These are phyloP conservation scores for Cordyceps pruinosa DNA, from an alignment of 2,329 filamentous ascomycete species.

Conservation along the genomic window DNA sequence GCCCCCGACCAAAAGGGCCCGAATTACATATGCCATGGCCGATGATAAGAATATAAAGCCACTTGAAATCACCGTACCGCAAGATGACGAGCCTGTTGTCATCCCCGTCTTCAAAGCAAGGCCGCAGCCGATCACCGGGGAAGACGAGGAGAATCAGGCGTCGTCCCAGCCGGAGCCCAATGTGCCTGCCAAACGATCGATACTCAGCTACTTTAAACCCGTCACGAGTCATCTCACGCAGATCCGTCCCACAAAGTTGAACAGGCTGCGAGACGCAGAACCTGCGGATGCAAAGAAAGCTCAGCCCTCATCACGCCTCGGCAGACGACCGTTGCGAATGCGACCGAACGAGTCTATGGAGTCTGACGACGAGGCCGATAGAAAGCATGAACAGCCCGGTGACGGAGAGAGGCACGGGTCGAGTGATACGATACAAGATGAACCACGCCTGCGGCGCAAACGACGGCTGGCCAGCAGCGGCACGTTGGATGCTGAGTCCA, in stretches of 20 bases:
- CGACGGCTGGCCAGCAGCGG: neutral
- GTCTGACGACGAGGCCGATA: neutral
- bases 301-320: neutral
- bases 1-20: constrained; percentile 22
- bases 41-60: constrained; percentile 5
- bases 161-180: neutral
- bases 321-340: constrained; percentile 24
- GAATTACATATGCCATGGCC: neutral
- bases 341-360: constrained; percentile 16
- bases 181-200: constrained; percentile 25
- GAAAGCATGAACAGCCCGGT: neutral
- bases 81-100: neutral
- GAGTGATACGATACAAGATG: neutral
- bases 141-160: neutral
- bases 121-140: neutral
- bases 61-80: neutral
- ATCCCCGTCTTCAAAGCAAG: neutral
- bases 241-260: neutral
- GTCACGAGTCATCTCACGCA: neutral
- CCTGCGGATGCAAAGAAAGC: neutral
- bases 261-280: neutral
- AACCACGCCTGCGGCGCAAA: neutral
- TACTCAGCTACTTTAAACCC: constrained; percentile 36
- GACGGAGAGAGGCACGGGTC: neutral
- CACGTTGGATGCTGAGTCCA: neutral